phyloP scores from a whole-genome alignment of 305 asterid genomes.

The Rubia peregrina region DNA sequence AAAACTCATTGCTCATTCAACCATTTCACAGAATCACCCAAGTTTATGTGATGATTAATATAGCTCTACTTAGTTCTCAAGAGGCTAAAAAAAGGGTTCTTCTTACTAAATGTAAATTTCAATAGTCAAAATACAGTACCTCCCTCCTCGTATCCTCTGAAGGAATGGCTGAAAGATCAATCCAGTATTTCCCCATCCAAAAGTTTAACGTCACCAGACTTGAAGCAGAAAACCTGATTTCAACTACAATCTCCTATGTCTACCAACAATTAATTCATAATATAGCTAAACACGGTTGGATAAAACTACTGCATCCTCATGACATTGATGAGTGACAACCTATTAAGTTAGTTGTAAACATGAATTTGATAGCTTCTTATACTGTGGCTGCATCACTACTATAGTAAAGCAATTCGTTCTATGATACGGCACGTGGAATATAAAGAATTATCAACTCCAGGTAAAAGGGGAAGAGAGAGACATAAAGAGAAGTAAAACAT shows the following conservation, averaged over 20 bases:
- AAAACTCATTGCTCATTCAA: neutral
- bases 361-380: neutral
- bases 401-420: too few relatives aligned
- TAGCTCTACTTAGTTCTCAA: neutral
- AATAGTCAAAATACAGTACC: neutral
- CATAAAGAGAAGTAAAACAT: neutral
- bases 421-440: neutral
- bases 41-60: neutral
- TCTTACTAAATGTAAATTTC: neutral
- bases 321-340: neutral
- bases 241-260: neutral
- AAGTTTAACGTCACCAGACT: conserved; percentile 4
- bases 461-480: neutral
- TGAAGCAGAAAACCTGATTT: neutral
- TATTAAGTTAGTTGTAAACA: neutral
- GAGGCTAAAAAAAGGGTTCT: neutral
- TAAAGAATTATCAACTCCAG: neutral
- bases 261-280: neutral
- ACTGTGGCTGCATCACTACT: neutral
- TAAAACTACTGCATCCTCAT: neutral
- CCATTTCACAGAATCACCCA: neutral
- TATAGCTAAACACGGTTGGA: neutral
- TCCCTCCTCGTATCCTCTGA: neutral
- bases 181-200: neutral
- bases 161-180: neutral